Conservation (phyloP, 192 early-diverging fungal genomes). For the Coemansia sp. region DNA sequence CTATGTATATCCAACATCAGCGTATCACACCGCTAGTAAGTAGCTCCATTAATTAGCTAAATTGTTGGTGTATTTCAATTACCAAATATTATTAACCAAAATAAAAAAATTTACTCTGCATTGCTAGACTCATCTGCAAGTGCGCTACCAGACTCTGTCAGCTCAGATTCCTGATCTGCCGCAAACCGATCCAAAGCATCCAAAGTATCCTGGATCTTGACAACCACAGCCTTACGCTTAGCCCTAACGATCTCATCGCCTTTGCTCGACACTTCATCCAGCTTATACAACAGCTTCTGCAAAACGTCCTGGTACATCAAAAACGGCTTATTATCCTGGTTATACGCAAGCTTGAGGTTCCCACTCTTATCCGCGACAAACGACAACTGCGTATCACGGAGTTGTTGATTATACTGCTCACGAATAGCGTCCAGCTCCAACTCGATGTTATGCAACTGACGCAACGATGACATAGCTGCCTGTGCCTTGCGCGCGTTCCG, state of each 20-base stretch:
- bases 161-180: conserved; percentile 40
- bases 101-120: conserved; percentile 13
- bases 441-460: conserved; percentile 23
- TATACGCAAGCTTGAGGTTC: conserved; percentile 36
- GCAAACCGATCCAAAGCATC: conserved; percentile 44
- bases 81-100: neutral
- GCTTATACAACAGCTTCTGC: conserved; percentile 24
- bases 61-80: neutral
- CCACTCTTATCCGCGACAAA: conserved; percentile 51
- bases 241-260: conserved; percentile 24
- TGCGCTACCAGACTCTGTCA: conserved; percentile 17
- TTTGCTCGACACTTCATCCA: conserved; percentile 35
- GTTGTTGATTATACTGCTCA: conserved; percentile 34
- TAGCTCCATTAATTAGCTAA: no score
- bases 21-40: no score
- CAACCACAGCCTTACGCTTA: conserved; percentile 31
- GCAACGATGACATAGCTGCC: conserved; percentile 14
- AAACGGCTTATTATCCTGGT: conserved; percentile 34
- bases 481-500: neutral
- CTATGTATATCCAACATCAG: no score
- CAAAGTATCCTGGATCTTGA: conserved; percentile 44
- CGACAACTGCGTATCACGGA: conserved; percentile 46
- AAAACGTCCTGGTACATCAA: conserved; percentile 45
- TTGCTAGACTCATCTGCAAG: conserved; percentile 39
- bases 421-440: conserved; percentile 35